These are phyloP conservation scores for Ettlia oleoabundans DNA, from an alignment of 139 green algal genomes.

Conservation along the genomic window DNA sequence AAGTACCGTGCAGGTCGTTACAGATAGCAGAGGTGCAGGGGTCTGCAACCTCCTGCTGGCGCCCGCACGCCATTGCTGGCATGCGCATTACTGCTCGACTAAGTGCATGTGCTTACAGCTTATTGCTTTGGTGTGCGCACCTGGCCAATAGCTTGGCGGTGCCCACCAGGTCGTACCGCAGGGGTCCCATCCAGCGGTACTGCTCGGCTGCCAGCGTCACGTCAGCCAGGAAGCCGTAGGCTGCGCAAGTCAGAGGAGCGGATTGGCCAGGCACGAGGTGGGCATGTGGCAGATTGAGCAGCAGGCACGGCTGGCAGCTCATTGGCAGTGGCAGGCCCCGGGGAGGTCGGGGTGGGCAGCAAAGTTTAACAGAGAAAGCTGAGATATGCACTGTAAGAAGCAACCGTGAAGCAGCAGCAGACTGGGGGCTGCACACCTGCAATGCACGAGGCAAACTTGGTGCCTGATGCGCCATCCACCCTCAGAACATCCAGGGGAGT, in stretches of 20 bases:
- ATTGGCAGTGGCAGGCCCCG: no score
- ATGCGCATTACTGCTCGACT: no score
- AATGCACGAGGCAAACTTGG: slow-evolving; percentile 33
- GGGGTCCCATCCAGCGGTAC: slow-evolving; percentile 74
- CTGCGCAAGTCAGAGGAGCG: neutral
- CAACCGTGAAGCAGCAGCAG: neutral
- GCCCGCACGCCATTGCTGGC: no score
- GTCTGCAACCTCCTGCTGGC: no score
- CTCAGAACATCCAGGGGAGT: slow-evolving; percentile 76
- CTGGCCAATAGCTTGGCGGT: slow-evolving; percentile 42
- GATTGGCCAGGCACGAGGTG: neutral
- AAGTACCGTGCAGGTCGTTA: no score
- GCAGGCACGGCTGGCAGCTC: no score
- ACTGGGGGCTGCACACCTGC: neutral
- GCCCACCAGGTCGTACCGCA: slow-evolving; percentile 60
- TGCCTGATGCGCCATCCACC: slow-evolving; percentile 46
- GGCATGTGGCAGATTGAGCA: neutral
- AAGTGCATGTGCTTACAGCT: no score
- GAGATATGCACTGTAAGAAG: neutral
- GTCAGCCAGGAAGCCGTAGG: slow-evolving; percentile 84
- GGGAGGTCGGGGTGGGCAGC: neutral
- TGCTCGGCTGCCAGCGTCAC: slow-evolving; percentile 74
- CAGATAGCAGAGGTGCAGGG: no score
- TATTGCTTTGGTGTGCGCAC: no score
- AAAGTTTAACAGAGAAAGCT: neutral